Conservation (phyloP, 257 asterid genomes). For the Scutellaria galericulata region DNA sequence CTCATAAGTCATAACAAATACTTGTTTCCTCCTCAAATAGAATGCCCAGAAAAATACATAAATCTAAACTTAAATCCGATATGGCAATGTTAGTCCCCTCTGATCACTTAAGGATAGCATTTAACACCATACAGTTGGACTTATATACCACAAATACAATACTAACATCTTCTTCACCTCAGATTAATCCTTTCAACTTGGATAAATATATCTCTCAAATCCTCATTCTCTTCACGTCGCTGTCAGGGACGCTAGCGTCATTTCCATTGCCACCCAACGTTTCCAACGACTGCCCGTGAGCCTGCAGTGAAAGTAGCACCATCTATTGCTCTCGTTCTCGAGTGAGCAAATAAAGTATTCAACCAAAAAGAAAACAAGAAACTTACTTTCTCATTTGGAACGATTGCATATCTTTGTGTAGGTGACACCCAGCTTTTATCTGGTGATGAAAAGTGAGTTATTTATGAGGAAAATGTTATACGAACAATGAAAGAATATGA, state of each 20-base stretch:
- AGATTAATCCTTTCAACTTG: not conserved
- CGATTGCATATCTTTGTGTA: conserved; percentile 92
- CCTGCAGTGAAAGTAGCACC: conserved; percentile 39
- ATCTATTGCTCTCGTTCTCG: not conserved
- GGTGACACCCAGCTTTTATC: conserved; percentile 83
- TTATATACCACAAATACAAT: not conserved
- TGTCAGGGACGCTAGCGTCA: conserved; percentile 79
- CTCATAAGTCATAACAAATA: not conserved
- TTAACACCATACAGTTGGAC: conserved; percentile 19
- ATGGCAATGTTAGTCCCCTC: not conserved
- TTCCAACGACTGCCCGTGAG: conserved; percentile 37
- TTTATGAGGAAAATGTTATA: not conserved
- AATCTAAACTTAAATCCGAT: not conserved
- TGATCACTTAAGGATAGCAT: not conserved
- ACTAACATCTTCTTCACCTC: conserved; percentile 22
- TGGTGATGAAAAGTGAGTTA: conserved; percentile 40
- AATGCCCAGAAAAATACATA: not conserved
- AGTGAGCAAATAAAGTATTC: not conserved
- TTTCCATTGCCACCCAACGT: conserved; percentile 45
- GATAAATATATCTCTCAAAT: conserved; percentile 37
- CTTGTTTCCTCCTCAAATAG: not conserved
- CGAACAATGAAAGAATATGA: not conserved
- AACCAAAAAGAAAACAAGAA: not conserved
- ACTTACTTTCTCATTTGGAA: conserved; percentile 84
- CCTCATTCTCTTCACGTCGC: conserved; percentile 71